Conservation (phyloP, 2,329 filamentous ascomycete species). For the Exophiala sp. region DNA sequence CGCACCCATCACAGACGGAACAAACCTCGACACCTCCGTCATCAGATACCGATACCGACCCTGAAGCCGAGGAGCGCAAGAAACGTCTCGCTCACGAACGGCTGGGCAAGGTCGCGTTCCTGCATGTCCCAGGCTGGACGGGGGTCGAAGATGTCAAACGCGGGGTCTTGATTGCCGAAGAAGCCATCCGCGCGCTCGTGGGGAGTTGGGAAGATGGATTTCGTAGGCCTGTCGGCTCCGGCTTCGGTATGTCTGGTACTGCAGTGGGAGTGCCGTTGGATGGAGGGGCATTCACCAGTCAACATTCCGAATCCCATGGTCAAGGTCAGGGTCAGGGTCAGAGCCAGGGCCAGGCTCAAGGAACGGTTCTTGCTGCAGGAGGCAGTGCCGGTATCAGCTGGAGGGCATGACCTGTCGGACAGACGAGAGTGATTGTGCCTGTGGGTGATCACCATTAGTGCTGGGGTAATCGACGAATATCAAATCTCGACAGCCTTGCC, state of each 20-base stretch:
- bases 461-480: too few relatives aligned
- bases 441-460: too few relatives aligned
- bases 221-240: slow-evolving; percentile 5
- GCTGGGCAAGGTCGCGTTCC: slow-evolving; percentile 53
- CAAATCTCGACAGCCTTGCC: too few relatives aligned
- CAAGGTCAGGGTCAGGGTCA: background rate
- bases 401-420: background rate
- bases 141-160: slow-evolving; percentile 43
- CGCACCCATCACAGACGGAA: too few relatives aligned
- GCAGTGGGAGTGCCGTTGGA: background rate
- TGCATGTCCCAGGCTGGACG: slow-evolving; percentile 63
- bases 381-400: background rate
- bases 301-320: slow-evolving; percentile 17
- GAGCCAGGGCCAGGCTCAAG: background rate
- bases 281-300: slow-evolving; percentile 11
- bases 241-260: background rate
- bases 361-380: background rate
- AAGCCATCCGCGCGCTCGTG: slow-evolving; percentile 40
- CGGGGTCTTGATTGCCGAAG: slow-evolving; percentile 39
- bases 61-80: background rate
- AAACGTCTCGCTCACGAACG: slow-evolving; percentile 21
- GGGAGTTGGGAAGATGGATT: slow-evolving; percentile 35
- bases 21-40: too few relatives aligned
- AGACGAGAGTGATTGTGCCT: too few relatives aligned
- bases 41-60: background rate